phyloP scores from a whole-genome alignment of 179 eudicot genomes.

The Spinacia oleracea region DNA sequence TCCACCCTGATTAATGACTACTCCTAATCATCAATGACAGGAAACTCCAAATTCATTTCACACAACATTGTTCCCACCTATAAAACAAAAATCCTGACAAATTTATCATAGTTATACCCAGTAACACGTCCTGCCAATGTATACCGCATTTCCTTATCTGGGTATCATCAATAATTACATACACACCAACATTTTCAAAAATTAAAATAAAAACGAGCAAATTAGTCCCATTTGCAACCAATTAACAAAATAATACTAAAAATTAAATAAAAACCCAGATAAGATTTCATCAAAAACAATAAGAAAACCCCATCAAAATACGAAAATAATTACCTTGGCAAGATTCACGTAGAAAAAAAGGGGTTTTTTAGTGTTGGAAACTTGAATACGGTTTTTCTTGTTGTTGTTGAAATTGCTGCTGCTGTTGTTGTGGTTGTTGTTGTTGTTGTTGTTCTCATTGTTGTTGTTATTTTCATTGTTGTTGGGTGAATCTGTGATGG shows the following conservation, averaged over 20 bases:
- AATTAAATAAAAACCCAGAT: not conserved
- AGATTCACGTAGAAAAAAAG: conserved; percentile 63
- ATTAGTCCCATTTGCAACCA: not conserved
- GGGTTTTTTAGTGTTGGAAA: conserved; percentile 80
- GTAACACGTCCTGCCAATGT: not conserved
- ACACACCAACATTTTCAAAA: not conserved
- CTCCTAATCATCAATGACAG: not conserved
- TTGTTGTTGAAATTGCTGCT: conserved; percentile 17
- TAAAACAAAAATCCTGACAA: not conserved
- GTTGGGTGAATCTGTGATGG: conserved; percentile 47
- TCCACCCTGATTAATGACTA: not conserved
- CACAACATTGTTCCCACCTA: not conserved
- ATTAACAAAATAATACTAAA: not conserved
- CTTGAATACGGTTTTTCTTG: conserved; percentile 83
- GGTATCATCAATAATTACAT: not conserved
- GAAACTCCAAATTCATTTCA: not conserved
- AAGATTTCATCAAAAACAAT: not conserved
- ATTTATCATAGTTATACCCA: not conserved
- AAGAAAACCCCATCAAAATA: not conserved
- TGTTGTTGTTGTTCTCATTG: conserved; percentile 9
- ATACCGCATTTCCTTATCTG: not conserved
- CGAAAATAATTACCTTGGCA: conserved; percentile 51
- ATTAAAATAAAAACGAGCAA: not conserved
- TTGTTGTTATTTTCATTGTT: conserved; percentile 30
- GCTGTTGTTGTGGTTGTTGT: conserved; percentile 28